These are phyloP conservation scores for Rhytidiadelphus loreus DNA, from an alignment of 225 moss, liverwort and hornwort genomes.

Conservation along the genomic window DNA sequence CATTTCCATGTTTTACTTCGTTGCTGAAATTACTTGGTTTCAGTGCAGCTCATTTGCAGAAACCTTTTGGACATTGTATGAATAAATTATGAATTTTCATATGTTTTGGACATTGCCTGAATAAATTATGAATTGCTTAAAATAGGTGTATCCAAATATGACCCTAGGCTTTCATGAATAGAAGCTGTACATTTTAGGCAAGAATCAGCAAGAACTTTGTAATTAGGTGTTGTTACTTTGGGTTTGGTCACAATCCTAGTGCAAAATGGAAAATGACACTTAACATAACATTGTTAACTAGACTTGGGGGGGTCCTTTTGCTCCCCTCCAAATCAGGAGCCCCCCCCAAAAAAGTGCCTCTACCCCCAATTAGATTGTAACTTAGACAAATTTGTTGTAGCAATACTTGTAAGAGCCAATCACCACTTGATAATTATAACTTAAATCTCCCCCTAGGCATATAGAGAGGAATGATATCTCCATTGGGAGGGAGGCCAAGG, in stretches of 20 bases:
- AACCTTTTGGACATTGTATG: neutral
- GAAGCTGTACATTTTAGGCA: neutral
- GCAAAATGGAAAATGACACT: neutral
- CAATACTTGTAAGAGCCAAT: too few relatives aligned
- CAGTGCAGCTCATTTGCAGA: neutral
- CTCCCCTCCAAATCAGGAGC: too few relatives aligned
- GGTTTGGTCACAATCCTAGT: fast-evolving
- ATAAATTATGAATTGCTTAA: neutral
- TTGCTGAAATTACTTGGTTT: neutral
- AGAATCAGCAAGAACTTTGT: fast-evolving
- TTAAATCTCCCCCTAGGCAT: too few relatives aligned
- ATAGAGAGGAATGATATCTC: too few relatives aligned
- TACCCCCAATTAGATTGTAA: too few relatives aligned
- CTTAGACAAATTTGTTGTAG: too few relatives aligned
- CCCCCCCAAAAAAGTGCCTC: too few relatives aligned
- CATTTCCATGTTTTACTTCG: neutral
- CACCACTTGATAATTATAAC: too few relatives aligned
- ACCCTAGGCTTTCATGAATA: neutral
- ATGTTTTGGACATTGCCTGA: neutral
- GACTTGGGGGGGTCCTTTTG: too few relatives aligned
- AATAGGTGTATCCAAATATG: neutral
- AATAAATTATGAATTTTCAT: neutral
- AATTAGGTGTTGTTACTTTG: neutral
- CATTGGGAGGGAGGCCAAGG: too few relatives aligned
- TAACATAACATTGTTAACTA: too few relatives aligned